Base-by-base conservation (phyloP, 805 yeast genomes). In the Wickerhamiella allomyrinae region DNA sequence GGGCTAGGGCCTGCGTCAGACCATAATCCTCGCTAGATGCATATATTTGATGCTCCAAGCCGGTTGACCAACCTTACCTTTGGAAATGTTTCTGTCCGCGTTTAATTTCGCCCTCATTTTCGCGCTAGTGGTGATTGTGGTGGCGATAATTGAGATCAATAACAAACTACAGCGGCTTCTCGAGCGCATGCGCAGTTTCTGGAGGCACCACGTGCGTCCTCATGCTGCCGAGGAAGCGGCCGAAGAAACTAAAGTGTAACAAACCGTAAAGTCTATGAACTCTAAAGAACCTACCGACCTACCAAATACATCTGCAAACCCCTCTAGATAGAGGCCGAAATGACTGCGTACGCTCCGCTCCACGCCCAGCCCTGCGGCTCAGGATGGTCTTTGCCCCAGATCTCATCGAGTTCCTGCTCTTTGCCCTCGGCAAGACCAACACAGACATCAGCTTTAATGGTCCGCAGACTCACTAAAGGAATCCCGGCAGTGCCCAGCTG, bases 371-470 rank as follows among this genome's bases (percentile, higher is more conserved):
- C 73, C 37, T 75, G 74, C 45, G 78, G 77, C 46, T 79, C 74
- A 0, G 82, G 77, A 55, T 62, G 63, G 14, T 56, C 58, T 54
- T 66, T 49, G 11, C 41, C 72, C 81, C 83, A 87, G 34, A 63
- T 61, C 44, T 69, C 60, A 36, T 73, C 68, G 48, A 89, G 68
- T 55, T 75, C 68, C 52, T 79, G 86, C 50, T 81, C 82, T 34
- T 73, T 63, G 3, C 95, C 95, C 31, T 67, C 69, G 21, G 56
- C 45, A 48, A 91, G 71, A 1, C 94, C 97, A 33, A 83, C 95
- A 41, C 81, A 77, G 6, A 87, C 97, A 58, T 91, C 98, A 1
- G 97, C 96, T 63, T 91, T 91, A 60, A 94, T 79, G 2, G 97
- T 91, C 66, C 99, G 76, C 53, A 91, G 69, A 25, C 93, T 73